These are phyloP conservation scores for Flaveria bidentis DNA, from an alignment of 129 eudicot genomes.

Conservation along the genomic window DNA sequence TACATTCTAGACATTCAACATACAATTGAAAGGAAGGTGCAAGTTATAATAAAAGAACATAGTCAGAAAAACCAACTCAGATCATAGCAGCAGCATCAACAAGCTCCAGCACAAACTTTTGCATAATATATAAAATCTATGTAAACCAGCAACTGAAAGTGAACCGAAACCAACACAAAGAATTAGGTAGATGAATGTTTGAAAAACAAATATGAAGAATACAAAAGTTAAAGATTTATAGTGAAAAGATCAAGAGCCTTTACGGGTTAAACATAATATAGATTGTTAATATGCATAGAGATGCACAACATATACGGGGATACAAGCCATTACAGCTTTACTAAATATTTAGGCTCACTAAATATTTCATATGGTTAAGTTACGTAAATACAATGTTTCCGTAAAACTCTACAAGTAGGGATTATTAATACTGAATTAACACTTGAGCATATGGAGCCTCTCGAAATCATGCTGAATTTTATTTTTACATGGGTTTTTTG, in stretches of 20 bases:
- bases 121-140: background rate
- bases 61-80: background rate
- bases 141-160: slow-evolving; percentile 19
- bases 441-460: background rate
- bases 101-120: slow-evolving; percentile 19
- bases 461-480: background rate
- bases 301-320: background rate
- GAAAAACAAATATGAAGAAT: background rate
- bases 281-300: background rate
- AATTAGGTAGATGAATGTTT: background rate
- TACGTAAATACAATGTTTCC: background rate
- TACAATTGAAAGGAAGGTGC: slow-evolving; percentile 16
- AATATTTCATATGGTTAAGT: no score
- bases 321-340: no score
- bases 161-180: background rate
- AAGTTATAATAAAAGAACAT: slow-evolving; percentile 20
- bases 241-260: no score
- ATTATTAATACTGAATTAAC: background rate
- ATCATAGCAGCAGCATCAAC: slow-evolving; percentile 1
- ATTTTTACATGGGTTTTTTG: background rate
- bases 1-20: slow-evolving; percentile 24
- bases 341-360: no score
- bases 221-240: background rate
- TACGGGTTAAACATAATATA: background rate
- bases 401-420: background rate